A percentile compares a stretch with the other conserved stretches of the same genome.
phyloP scores from a whole-genome alignment of 345 rosid species.

The Cardiospermum halicacabum region DNA sequence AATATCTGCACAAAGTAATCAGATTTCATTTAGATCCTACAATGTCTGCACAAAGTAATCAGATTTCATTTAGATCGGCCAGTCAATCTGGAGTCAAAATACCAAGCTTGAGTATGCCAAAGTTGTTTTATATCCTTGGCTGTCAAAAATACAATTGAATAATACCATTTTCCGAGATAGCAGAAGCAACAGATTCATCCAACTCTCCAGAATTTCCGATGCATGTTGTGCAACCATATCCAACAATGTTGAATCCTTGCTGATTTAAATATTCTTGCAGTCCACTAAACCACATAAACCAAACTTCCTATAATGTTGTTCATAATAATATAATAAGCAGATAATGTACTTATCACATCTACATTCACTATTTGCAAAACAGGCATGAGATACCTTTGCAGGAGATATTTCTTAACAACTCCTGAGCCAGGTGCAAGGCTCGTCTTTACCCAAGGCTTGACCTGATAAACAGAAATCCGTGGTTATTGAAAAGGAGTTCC shows the following conservation, averaged over 20 bases:
- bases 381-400: constrained; percentile 46
- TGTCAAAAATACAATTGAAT: not conserved
- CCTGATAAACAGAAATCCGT: constrained; percentile 41
- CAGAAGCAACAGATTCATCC: constrained; percentile 89
- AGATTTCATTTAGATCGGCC: not conserved
- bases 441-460: constrained; percentile 96
- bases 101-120: not conserved
- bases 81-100: not conserved
- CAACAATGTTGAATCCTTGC: constrained; percentile 93
- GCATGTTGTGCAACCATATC: constrained; percentile 98
- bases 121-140: not conserved
- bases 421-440: constrained; percentile 99
- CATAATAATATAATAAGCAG: not conserved
- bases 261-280: constrained; percentile 79
- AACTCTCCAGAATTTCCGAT: constrained; percentile 97
- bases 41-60: constrained; percentile 53
- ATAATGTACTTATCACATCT: not conserved
- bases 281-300: constrained; percentile 54
- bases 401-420: constrained; percentile 90
- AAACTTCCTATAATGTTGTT: constrained; percentile 2
- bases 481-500: constrained; percentile 8
- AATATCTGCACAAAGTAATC: constrained; percentile 57
- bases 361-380: not conserved
- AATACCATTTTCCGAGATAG: constrained; percentile 88
- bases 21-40: no score